phyloP scores from a whole-genome alignment of 148 eudicot species.

The Polygonum maritimum region DNA sequence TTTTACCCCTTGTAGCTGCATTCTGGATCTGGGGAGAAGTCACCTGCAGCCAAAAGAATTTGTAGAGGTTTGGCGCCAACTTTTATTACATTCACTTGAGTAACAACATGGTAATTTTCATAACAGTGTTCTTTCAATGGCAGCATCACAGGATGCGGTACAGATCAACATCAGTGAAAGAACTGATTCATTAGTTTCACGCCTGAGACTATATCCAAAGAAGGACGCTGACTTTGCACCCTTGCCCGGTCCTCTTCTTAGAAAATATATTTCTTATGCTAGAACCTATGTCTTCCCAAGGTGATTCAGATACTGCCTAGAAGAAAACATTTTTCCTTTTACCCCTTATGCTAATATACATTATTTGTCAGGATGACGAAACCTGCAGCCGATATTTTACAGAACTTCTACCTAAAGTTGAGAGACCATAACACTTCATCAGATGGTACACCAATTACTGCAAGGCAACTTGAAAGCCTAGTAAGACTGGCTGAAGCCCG shows the following conservation, averaged over 20 bases:
- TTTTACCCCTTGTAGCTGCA: constrained; percentile 64
- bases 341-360: constrained; percentile 7
- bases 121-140: constrained; percentile 15
- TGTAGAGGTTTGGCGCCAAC: constrained; percentile 39
- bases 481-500: constrained; percentile 97
- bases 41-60: constrained; percentile 55
- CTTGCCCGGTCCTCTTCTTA: constrained; percentile 74
- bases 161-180: constrained; percentile 25
- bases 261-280: constrained; percentile 91
- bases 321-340: not conserved
- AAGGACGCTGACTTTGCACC: constrained; percentile 75
- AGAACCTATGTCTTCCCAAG: constrained; percentile 71
- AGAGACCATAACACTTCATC: constrained; percentile 87
- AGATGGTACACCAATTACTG: constrained; percentile 98
- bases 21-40: constrained; percentile 50
- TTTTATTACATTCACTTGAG: constrained; percentile 4
- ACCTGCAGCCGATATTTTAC: constrained; percentile 86
- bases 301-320: constrained; percentile 24
- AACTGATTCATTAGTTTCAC: constrained; percentile 50
- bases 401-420: constrained; percentile 72
- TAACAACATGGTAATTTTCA: not conserved
- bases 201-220: constrained; percentile 67
- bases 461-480: constrained; percentile 92
- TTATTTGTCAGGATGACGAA: constrained; percentile 60
- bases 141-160: constrained; percentile 39